These are phyloP conservation scores for Eucalyptus guilfoylei DNA, from an alignment of 345 rosid species.

Conservation along the genomic window DNA sequence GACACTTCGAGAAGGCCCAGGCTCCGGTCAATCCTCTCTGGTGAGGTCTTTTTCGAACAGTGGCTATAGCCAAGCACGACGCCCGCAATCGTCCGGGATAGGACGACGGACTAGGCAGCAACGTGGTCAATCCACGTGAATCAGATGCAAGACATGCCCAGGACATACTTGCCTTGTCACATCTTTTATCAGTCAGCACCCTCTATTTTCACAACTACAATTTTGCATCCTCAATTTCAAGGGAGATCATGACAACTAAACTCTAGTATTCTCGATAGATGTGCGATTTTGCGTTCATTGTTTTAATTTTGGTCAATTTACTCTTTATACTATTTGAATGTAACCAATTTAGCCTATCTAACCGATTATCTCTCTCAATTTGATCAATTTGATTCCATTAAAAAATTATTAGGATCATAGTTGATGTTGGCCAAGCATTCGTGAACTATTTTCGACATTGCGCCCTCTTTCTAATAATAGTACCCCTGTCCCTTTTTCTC, in stretches of 20 bases:
- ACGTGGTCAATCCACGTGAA: background rate
- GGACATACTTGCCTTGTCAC: background rate
- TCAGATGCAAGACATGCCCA: background rate
- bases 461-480: background rate
- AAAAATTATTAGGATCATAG: background rate
- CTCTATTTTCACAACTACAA: background rate
- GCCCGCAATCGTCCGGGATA: background rate
- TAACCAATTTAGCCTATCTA: background rate
- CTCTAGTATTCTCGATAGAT: background rate
- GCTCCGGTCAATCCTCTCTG: background rate
- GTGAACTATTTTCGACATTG: fast-evolving
- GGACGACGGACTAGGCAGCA: background rate
- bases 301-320: background rate
- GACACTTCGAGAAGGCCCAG: background rate
- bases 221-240: background rate
- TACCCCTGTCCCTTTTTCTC: background rate
- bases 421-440: background rate
- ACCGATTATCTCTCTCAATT: background rate
- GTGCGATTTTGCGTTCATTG: background rate
- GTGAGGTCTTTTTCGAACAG: background rate
- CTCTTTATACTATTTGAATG: background rate
- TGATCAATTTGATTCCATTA: background rate
- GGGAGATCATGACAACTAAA: background rate
- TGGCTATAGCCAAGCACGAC: background rate
- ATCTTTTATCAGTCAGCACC: background rate